A percentile compares a stretch with the other conserved stretches of the same genome.
Conservation (phyloP, 1,284 basidiomycete species). For the Ceraceosorus guamensis region DNA sequence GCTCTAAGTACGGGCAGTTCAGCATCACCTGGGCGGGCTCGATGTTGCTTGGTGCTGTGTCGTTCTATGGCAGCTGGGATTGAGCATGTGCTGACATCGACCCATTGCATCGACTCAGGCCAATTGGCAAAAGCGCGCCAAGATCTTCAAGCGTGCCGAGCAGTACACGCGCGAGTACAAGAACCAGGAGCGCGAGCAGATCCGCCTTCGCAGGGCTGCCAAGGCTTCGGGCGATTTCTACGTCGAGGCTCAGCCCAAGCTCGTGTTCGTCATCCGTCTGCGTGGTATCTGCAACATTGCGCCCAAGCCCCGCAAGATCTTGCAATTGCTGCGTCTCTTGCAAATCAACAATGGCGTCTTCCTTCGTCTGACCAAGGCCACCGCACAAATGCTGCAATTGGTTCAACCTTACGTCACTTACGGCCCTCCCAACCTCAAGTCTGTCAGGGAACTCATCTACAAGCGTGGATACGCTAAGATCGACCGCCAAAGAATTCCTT, state of each 20-base stretch:
- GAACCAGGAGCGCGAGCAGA: conserved; percentile 86
- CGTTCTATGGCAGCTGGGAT: no score
- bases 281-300: conserved; percentile 97
- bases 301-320: conserved; percentile 97
- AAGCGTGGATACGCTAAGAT: conserved; percentile 99
- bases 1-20: no score
- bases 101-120: conserved; percentile 55
- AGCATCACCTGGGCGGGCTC: no score
- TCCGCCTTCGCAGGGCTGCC: conserved; percentile 87
- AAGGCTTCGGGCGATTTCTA: conserved; percentile 92
- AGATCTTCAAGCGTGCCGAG: conserved; percentile 99
- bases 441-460: conserved; percentile 95
- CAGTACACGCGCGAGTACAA: conserved; percentile 96
- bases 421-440: conserved; percentile 90
- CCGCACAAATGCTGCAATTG: conserved; percentile 93
- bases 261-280: conserved; percentile 92
- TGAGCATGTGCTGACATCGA: no score
- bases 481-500: conserved; percentile 92
- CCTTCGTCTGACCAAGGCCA: conserved; percentile 92
- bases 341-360: conserved; percentile 99
- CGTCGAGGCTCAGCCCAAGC: conserved; percentile 90
- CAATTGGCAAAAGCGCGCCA: conserved; percentile 81
- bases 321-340: conserved; percentile 93
- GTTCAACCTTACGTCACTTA: conserved; percentile 89
- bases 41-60: no score